Base-by-base conservation (phyloP, 805 yeast genomes). In the Yarrowia bubula region DNA sequence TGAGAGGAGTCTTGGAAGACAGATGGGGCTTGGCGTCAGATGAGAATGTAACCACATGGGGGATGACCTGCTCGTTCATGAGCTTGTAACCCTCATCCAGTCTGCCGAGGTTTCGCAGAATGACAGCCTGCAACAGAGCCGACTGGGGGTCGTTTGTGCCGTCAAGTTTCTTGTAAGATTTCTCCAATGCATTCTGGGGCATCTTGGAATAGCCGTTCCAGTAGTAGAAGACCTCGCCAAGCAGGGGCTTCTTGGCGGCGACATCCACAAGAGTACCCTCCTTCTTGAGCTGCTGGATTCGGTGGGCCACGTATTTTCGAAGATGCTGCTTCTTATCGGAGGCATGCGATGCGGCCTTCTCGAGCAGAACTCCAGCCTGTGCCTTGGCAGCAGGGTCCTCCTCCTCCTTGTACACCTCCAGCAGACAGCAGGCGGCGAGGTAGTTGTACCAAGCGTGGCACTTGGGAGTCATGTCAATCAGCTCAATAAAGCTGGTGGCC, bases 151-250 rank as follows among this genome's bases (percentile, higher is more conserved):
- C 41, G 39, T 70, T 69, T 75, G 72, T 71, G 71, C 72, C 90
- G 1, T 84, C 86, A 65, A 92, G 75, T 66, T 85, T 71, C 62
- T 79, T 77, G 66, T 84, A 76, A 0, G 93, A 78, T 18, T 82
- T 69, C 51, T 81, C 76, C 66, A 92, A 79, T 60, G 86, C 80
- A 17, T 79, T 80, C 46, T 77, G 76, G 1, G 89, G 83, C 97
- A 92, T 92, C 71, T 96, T 81, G 71, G 87, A 86, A 73, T 86
- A 92, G 0, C 96, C 97, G 72, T 91, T 91, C 93, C 97, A 92
- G 75, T 93, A 91, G 75, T 92, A 93, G 17, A 86, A 78, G 66
- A 91, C 76, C 77, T 92, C 98, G 71, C 88, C 95, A 41, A 88
- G 81, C 44, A 92, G 87, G 0, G 97, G 90, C 0, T 93, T 86